Base-by-base conservation (phyloP, 495 filamentous ascomycete species). In the Elaphomyces granulatus region DNA sequence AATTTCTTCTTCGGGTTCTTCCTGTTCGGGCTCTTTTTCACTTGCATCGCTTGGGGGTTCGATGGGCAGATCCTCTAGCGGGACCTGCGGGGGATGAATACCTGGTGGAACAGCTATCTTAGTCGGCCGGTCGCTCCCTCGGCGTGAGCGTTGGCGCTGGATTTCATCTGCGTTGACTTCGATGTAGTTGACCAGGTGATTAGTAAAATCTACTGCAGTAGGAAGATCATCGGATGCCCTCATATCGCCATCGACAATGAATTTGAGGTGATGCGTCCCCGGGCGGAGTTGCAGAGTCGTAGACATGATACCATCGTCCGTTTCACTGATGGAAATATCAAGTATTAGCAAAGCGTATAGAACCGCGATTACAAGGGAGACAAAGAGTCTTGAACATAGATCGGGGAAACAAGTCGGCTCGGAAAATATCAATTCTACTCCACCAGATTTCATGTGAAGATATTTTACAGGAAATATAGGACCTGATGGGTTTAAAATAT, bases 121-220 rank as follows among this genome's bases (percentile, higher is more conserved):
- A 30, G 39, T 45, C 20, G 31, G 33, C 34, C 49, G 58, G 34
- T 63, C 55, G 36, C 52, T 56, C 37, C 52, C 54, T 37, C 46
- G 70, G 59, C 54, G 51, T 26, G 52, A 42, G 3, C 53, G 47
- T 32, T 45, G 48, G 10, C 36, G 28, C 32, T 32, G 23, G 21
- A 74, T 53, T 51, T 87, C 80, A 46, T 92, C 82, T 8, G 83
- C 73, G 53, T 70, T 84, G 39, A 96, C 80, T 61, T 98, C 90
- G 49, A 98, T 78, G 51, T 98, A 98, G 63, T 98, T 98, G 44
- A 98, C 87, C 15, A 98, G 64, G 51, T 93, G 87, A 53, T 94
- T 94, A 32, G 85, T 90, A 55, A 86, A 93, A 60, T 98, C 90
- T 18, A 98, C 90, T 0, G 90, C 88, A 0, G 92, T 96, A 2